Evolutionary conservation across 257 asterid genomes (phyloP), one percentile per base, ranked within the genome.

Genomic region (Plantago major): DNA sequence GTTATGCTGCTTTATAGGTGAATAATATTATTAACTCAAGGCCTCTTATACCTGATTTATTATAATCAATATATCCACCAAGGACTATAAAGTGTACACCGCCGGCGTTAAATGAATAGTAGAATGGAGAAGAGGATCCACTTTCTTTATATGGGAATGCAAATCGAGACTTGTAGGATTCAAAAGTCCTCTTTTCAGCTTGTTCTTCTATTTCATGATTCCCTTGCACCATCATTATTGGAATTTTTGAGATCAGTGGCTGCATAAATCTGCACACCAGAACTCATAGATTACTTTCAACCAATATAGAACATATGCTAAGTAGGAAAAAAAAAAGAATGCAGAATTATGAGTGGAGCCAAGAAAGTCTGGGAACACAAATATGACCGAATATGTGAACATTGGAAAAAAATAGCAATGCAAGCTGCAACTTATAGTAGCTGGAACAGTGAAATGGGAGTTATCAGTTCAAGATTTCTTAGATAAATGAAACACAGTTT

Each of bases 141-240:
- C 91, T 81, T 78, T 90, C 98, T 3, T 83, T 46, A n/a, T 89
- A 77, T 55, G 98, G 98, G 57, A 88, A 87, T 2, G 95, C 66
- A 51, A 83, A 90, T 73, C 98, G 73, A 58, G 91, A 52, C 62
- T 22, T 49, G 55, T 80, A 88, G n/a, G 98, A 87, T 38, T 67
- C 55, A 68, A 87, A 90, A 0, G 89, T 74, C 2, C 55, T 46
- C 64, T 76, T 79, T 11, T 46, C 75, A 16, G 67, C 86, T 71
- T 90, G 98, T 60, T 84, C 88, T 73, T 90, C 96, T 11, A 90
- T 87, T 79, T 90, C 98, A 9, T 90, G 96, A 83, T 90, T 90
- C 38, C 98, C 98, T 82, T 85, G 94, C 9, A 88, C 71, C 65
- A 90, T 93, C 96, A 88, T 90, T 84, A 88, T 80, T 9, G 96